Evolutionary conservation across 768 basidiomycete genomes (phyloP).

Genomic region (Leccinum variicolor): DNA sequence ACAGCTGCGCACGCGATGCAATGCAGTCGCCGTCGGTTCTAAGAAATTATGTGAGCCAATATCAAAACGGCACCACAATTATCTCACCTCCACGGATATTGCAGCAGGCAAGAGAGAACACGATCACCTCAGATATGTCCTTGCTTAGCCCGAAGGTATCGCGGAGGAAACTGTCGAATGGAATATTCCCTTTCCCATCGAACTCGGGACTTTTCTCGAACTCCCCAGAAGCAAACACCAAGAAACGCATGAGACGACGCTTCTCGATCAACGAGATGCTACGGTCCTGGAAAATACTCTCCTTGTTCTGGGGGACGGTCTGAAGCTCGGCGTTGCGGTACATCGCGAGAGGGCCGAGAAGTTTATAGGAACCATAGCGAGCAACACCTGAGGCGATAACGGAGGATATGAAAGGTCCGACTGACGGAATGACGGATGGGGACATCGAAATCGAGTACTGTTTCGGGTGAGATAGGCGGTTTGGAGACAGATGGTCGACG

Average conservation of each 20-base stretch:
- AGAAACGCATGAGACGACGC: constrained; percentile 86
- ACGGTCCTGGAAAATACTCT: constrained; percentile 87
- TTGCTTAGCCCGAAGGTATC: constrained; percentile 60
- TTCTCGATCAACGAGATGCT: constrained; percentile 79
- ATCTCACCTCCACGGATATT: constrained; percentile 50
- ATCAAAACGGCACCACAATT: background rate
- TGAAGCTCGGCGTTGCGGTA: constrained; percentile 49
- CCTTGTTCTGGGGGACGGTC: constrained; percentile 85
- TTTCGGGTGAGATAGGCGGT: constrained; percentile 53
- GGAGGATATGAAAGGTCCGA: constrained; percentile 74
- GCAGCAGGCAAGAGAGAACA: constrained; percentile 78
- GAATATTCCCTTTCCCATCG: constrained; percentile 47
- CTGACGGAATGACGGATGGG: constrained; percentile 76
- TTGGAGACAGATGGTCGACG: constrained; percentile 39
- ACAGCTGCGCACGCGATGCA: constrained; percentile 70
- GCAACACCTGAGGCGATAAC: constrained; percentile 82
- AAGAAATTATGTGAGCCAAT: constrained; percentile 4
- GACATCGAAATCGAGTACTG: constrained; percentile 85
- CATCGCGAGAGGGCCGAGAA: constrained; percentile 69
- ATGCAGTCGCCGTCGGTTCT: constrained; percentile 67
- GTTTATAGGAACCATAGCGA: constrained; percentile 86
- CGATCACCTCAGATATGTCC: constrained; percentile 56
- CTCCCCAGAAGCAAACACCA: constrained; percentile 76
- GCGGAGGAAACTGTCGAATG: constrained; percentile 65
- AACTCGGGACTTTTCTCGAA: constrained; percentile 65